phyloP scores from a whole-genome alignment of 495 filamentous ascomycete genomes.

The Friedmanniomyces endolithicus region DNA sequence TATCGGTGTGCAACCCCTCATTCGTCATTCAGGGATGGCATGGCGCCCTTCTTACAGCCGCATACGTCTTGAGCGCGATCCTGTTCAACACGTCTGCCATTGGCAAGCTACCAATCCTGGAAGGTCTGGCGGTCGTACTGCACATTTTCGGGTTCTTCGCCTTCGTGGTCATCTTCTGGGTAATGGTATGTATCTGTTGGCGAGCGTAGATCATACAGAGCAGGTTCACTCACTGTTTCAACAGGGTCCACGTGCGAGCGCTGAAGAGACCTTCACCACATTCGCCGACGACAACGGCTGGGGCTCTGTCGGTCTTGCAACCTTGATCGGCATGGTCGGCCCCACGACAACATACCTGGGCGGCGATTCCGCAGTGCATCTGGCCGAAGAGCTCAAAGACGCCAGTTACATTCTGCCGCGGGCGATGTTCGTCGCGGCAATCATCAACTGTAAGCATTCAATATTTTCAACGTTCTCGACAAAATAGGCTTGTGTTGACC shows the following conservation, averaged over 20 bases:
- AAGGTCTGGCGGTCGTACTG: constrained; percentile 12
- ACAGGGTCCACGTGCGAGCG: constrained; percentile 16
- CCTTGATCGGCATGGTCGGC: constrained; percentile 14
- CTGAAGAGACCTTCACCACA: constrained; percentile 21
- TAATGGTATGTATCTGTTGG: no score
- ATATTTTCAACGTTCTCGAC: not conserved
- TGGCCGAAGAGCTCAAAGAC: not conserved
- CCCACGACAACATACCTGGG: not conserved
- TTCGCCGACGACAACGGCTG: constrained; percentile 24
- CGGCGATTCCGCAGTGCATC: not conserved
- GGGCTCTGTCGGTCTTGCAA: constrained; percentile 16
- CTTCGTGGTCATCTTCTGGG: constrained; percentile 35
- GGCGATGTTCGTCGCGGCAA: not conserved
- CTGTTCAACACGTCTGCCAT: constrained; percentile 12
- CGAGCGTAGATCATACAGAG: no score
- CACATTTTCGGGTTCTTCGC: constrained; percentile 22
- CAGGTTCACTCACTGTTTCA: no score
- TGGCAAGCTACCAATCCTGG: constrained; percentile 17
- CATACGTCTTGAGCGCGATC: constrained; percentile 7
- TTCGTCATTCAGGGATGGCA: constrained; percentile 38
- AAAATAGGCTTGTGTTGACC: not conserved
- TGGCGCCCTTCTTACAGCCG: constrained; percentile 9
- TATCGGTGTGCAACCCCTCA: constrained; percentile 27
- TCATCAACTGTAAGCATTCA: not conserved
- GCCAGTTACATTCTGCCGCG: not conserved